A percentile compares a stretch with the other conserved stretches of the same genome.
Conservation (phyloP, 2,329 filamentous ascomycete species). For the Sordariomycetes sp. region DNA sequence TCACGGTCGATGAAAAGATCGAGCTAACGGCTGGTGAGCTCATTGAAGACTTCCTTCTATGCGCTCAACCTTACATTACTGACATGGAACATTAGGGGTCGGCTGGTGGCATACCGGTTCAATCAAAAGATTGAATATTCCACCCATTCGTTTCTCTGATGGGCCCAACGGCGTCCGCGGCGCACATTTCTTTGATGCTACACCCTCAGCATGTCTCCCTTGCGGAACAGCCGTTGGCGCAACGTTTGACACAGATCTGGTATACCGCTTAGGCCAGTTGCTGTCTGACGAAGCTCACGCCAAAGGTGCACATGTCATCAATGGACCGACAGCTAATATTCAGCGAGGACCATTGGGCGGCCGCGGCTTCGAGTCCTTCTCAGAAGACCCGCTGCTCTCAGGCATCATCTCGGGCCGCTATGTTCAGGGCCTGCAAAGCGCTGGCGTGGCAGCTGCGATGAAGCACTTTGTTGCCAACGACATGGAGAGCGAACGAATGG, state of each 20-base stretch:
- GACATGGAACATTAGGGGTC: no score
- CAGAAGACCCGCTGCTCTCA: slow-evolving; percentile 35
- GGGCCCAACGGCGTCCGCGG: slow-evolving; percentile 25
- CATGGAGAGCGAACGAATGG: slow-evolving; percentile 18
- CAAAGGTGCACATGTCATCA: slow-evolving; percentile 63
- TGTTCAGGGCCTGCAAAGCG: slow-evolving; percentile 32
- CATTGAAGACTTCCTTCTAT: neutral
- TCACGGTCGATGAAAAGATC: slow-evolving; percentile 4
- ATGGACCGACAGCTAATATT: slow-evolving; percentile 53
- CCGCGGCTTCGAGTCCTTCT: slow-evolving; percentile 37
- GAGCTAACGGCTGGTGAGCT: slow-evolving; percentile 1
- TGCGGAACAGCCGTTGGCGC: slow-evolving; percentile 38
- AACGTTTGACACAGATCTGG: slow-evolving; percentile 51
- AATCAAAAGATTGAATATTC: slow-evolving; percentile 6
- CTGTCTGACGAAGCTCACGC: slow-evolving; percentile 41
- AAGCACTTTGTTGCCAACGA: slow-evolving; percentile 39
- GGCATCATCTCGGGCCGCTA: slow-evolving; percentile 32
- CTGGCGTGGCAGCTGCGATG: slow-evolving; percentile 30
- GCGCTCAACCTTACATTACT: no score
- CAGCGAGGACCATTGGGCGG: slow-evolving; percentile 37
- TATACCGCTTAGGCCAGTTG: slow-evolving; percentile 44
- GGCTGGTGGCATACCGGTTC: slow-evolving; percentile 11
- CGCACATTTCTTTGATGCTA: slow-evolving; percentile 16
- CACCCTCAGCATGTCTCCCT: slow-evolving; percentile 20
- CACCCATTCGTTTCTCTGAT: slow-evolving; percentile 9